A percentile compares a stretch with the other conserved stretches of the same genome.
Conservation (phyloP, 1,284 basidiomycete species). For the Cryptococcus sp. region DNA sequence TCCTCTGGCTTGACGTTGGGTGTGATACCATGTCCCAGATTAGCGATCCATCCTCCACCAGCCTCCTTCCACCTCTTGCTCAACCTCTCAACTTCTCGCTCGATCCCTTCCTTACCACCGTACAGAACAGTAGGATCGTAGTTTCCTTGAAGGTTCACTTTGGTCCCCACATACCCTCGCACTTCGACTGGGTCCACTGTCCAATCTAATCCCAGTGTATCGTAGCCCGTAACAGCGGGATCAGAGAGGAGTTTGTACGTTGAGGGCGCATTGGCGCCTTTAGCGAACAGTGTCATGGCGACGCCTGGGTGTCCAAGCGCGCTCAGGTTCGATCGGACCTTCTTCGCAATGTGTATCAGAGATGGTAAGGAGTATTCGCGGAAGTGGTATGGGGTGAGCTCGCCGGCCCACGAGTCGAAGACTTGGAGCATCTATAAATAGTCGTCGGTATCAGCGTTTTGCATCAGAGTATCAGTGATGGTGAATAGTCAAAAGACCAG, state of each 20-base stretch:
- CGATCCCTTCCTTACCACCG: slow-evolving; percentile 84
- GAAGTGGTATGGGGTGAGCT: slow-evolving; percentile 85
- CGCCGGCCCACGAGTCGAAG: slow-evolving; percentile 93
- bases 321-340: slow-evolving; percentile 65
- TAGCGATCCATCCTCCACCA: slow-evolving; percentile 83
- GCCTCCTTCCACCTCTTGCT: slow-evolving; percentile 69
- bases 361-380: slow-evolving; percentile 59
- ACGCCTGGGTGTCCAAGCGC: slow-evolving; percentile 61
- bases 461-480: not conserved
- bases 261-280: slow-evolving; percentile 73
- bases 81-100: slow-evolving; percentile 81
- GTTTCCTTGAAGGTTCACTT: slow-evolving; percentile 89
- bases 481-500: not conserved
- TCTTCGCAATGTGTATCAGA: slow-evolving; percentile 53
- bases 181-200: slow-evolving; percentile 73
- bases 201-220: slow-evolving; percentile 89
- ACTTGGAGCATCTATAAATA: slow-evolving; percentile 79
- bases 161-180: slow-evolving; percentile 60
- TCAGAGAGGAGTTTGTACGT: slow-evolving; percentile 39
- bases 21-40: slow-evolving; percentile 95
- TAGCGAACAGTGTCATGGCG: slow-evolving; percentile 88
- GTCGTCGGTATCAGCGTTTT: not conserved
- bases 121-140: slow-evolving; percentile 87
- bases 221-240: slow-evolving; percentile 66
- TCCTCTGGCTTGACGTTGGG: slow-evolving; percentile 94